Evolutionary conservation across 352 stramenopile species (phyloP).

Genomic region (Globisporangium alternatum): DNA sequence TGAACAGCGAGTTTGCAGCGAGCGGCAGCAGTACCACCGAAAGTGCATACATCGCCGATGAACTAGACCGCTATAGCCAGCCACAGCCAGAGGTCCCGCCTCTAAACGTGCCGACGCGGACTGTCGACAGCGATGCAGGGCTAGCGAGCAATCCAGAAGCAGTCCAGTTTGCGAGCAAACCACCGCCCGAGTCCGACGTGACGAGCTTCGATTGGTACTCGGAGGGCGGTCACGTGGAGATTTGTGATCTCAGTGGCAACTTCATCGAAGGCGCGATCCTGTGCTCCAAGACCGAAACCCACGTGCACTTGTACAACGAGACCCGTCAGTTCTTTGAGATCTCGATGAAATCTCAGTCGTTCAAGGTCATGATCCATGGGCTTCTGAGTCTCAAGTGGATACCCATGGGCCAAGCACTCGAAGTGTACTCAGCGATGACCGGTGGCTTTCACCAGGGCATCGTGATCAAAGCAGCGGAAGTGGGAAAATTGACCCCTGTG

Average conservation of each 20-base stretch:
- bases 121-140: background rate
- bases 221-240: slow-evolving; percentile 47
- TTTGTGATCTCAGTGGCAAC: slow-evolving; percentile 27
- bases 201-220: slow-evolving; percentile 49
- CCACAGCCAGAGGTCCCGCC: background rate
- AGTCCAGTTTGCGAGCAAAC: background rate
- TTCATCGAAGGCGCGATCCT: slow-evolving; percentile 55
- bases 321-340: slow-evolving; percentile 50
- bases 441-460: slow-evolving; percentile 33
- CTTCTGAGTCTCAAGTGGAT: slow-evolving; percentile 40
- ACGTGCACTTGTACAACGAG: slow-evolving; percentile 60
- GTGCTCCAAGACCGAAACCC: slow-evolving; percentile 32
- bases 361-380: slow-evolving; percentile 60
- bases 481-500: slow-evolving; percentile 43
- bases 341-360: slow-evolving; percentile 24
- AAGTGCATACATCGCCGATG: too few relatives aligned
- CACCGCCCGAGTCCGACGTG: background rate
- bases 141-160: background rate
- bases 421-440: slow-evolving; percentile 56
- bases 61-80: background rate
- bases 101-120: background rate
- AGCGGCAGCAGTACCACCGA: too few relatives aligned
- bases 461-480: slow-evolving; percentile 37
- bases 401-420: slow-evolving; percentile 40
- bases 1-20: too few relatives aligned